Base-by-base conservation (phyloP, 2,329 filamentous ascomycete species). In the Penicillium sp. region DNA sequence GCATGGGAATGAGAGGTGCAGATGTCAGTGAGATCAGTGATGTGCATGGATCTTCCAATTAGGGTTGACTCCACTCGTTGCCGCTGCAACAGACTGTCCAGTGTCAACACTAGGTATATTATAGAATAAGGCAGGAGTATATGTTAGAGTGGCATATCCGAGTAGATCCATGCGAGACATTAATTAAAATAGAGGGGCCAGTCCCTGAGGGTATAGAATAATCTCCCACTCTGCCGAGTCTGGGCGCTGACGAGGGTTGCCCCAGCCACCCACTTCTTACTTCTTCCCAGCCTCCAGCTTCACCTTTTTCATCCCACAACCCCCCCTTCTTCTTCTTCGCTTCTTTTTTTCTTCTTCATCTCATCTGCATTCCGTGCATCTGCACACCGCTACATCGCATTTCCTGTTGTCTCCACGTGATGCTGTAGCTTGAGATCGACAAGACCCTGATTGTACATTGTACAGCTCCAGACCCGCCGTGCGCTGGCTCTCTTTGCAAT, bases 261-360 rank as follows among this genome's bases (percentile, higher is more conserved):
- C 63, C 69, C 62, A 71, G 69, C 69, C 69, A 67, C 69, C 67
- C 51, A 57, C 51, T 60, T 67, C 62, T 68, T 67, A 70, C 67
- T 51, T 56, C 48, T 60, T 68, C 63, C 69, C 69, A 71, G 68
- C 69, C 69, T 68, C 68, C 60, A 28, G 10, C 5, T 5, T 28
- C 5, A 28, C 24, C 10, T 56, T 29, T 52, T 50, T 37, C n/a
- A n/a, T n/a, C n/a, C n/a, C n/a, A n/a, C n/a, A n/a, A n/a, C n/a
- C n/a, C n/a, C 18, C 54, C 19, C 52, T 33, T 34, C 23, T 21
- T 48, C 43, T 50, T 44, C 43, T 19, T 47, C 45, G 47, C 52
- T 54, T 53, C 37, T 24, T 24, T 42, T 16, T n/a, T 7, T 3
- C 37, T 52, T 54, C 54, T 59, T 45, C 29, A 26, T 54, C 42